Evolutionary conservation across 345 rosid genomes (phyloP), one percentile per base, ranked within the genome.

Genomic region (Viola odorata): DNA sequence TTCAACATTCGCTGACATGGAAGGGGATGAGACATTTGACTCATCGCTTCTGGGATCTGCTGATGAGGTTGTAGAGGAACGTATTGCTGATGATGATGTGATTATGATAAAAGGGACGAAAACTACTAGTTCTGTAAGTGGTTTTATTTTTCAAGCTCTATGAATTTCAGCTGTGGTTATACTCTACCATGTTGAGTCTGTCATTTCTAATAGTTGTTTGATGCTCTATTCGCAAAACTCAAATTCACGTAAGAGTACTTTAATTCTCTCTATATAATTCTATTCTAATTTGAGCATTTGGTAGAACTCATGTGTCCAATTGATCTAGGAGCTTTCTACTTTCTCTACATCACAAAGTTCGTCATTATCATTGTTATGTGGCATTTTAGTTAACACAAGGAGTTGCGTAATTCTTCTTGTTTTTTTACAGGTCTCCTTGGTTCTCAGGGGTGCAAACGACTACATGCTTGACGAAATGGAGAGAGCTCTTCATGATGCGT

Each of bases 391-490:
- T 12, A 12, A 7, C 12, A 4, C 32, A 23, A 23, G 32, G 32
- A 62, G 41, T 42, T 55, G 40, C 6, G 50, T 57, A 53, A 67
- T 60, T 48, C 44, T 36, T 66, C n/a, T n/a, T 10, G 11, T 50
- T 58, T 63, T 47, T 6, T 53, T 71, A 2, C 44, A 95, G 99
- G 99, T 95, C 45, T 95, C 99, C 47, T 66, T 95, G 77, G 83
- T 95, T 66, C 89, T 95, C 57, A 81, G 96, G 77, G 97, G 97
- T 58, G 99, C 97, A 51, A 95, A 95, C 67, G 97, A 91, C 73
- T 91, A 81, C 77, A 95, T 95, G 98, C 95, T 91, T 59, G 99
- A 95, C 62, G 97, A 95, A 80, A 91, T 94, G 97, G 99, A 91
- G 70, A 88, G 96, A 75, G 86, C 96, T 53, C 82, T 94, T 48